A percentile compares a stretch with the other conserved stretches of the same genome.
Evolutionary conservation across 768 basidiomycete genomes (phyloP).

Genomic region (Rhodotorula sphaerocarpa): DNA sequence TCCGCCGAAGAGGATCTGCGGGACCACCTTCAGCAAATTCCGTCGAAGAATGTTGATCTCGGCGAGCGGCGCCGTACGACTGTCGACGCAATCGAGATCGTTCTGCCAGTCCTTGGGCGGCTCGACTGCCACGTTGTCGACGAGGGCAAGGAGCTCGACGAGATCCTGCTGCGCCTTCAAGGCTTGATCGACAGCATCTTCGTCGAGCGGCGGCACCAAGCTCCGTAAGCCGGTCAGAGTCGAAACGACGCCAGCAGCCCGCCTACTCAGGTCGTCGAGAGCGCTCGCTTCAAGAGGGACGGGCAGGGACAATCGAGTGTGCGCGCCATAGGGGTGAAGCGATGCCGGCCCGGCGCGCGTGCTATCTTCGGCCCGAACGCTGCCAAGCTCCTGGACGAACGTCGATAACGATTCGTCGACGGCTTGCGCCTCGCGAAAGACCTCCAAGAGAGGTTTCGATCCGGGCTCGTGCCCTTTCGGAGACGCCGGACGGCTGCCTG

Average conservation of each 20-base stretch:
- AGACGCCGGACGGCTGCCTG: too few relatives aligned
- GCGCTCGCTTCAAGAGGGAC: slow-evolving; percentile 14
- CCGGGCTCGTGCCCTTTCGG: too few relatives aligned
- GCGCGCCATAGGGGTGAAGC: slow-evolving; percentile 59
- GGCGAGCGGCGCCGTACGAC: too few relatives aligned
- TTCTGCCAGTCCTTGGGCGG: too few relatives aligned
- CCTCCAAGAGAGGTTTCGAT: too few relatives aligned
- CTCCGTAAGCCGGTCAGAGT: neutral
- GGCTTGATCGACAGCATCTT: neutral
- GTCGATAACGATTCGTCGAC: slow-evolving; percentile 7
- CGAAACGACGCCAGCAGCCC: neutral
- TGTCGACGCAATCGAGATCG: too few relatives aligned
- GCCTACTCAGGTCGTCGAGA: neutral
- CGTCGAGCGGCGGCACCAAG: neutral
- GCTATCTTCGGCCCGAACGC: slow-evolving; percentile 12
- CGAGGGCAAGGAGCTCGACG: slow-evolving; percentile 53
- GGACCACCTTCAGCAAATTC: too few relatives aligned
- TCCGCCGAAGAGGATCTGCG: too few relatives aligned
- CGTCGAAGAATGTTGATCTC: too few relatives aligned
- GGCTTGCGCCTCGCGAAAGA: too few relatives aligned
- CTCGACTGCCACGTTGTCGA: slow-evolving; percentile 65
- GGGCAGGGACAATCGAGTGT: slow-evolving; percentile 24
- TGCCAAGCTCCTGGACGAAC: neutral
- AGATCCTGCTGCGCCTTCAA: slow-evolving; percentile 49
- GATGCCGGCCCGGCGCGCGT: slow-evolving; percentile 49